Evolutionary conservation across 805 yeast genomes (phyloP), one percentile per base, ranked within the genome.

Genomic region (Candida sakaeoensis): DNA sequence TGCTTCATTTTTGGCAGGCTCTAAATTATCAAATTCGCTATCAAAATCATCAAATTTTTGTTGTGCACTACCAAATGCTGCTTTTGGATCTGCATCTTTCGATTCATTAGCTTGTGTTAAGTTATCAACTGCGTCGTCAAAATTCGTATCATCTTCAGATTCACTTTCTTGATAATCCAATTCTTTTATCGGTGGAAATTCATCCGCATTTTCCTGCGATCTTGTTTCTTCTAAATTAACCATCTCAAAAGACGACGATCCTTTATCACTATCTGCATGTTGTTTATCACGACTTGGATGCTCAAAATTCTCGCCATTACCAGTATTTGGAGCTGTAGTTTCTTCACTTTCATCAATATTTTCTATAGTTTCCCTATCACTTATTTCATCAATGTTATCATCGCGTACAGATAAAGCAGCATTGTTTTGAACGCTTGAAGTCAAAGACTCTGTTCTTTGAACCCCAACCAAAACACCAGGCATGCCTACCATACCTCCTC

Each of bases 381-480:
- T 68, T 5, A 65, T 56, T 19, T 63, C 68, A 15, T 66, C 74
- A 31, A 68, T 62, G 41, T 68, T 69, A 45, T 69, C 96, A 46
- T 85, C 95, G 44, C 96, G 79, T 6, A 88, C 95, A 16, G 95
- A 85, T 61, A 80, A 77, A 0, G 97, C 90, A 2, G 97, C 88
- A 58, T 91, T 89, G 63, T 90, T 90, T 52, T 85, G 91, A 24
- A 89, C 95, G 32, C 95, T 85, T 0, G 96, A 88, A 0, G 96
- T 85, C 28, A 85, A 77, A 0, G 95, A 85, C 43, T 82, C 85
- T 2, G 95, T 85, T 51, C 93, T 42, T 72, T 78, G 69, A 5
- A 68, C 70, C 7, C 71, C 71, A 12, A 63, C 65, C 35, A 65
- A 54, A 3, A 58, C 72, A n/a, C 73, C 70, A 1, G 68, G 68